Conservation (phyloP, 495 filamentous ascomycete genomes). For the Aspergillus leporis region DNA sequence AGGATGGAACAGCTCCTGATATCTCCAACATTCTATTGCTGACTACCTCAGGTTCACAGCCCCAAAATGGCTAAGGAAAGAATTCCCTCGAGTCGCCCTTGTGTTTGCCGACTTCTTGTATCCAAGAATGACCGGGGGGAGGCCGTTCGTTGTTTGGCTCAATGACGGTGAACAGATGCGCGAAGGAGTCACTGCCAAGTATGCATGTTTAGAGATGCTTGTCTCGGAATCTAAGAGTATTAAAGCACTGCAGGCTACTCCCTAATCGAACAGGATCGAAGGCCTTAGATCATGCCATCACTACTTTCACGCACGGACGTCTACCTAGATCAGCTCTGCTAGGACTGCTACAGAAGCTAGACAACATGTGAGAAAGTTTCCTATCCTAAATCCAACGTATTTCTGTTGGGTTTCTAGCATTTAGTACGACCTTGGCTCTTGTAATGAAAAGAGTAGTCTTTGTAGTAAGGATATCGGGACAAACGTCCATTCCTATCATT, state of each 20-base stretch:
- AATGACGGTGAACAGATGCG: slow-evolving; percentile 31
- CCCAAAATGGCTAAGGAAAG: slow-evolving; percentile 28
- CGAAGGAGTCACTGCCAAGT: slow-evolving; percentile 30
- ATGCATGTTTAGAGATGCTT: background rate
- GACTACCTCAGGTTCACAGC: slow-evolving; percentile 31
- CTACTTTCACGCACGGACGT: slow-evolving; percentile 34
- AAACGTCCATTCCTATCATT: background rate
- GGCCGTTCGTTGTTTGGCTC: slow-evolving; percentile 35
- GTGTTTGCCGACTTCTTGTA: slow-evolving; percentile 38
- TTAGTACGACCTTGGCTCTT: slow-evolving; percentile 4
- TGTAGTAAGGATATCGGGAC: background rate
- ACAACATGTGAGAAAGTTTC: slow-evolving; percentile 24
- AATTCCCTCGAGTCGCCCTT: slow-evolving; percentile 28
- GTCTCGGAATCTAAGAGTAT: background rate
- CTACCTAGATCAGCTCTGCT: slow-evolving; percentile 31
- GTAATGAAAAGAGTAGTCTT: background rate
- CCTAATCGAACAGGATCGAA: slow-evolving; percentile 30
- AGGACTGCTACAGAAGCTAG: slow-evolving; percentile 17
- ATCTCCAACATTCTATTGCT: background rate
- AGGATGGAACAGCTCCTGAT: background rate
- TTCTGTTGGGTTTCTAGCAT: slow-evolving; percentile 26
- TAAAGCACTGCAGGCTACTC: background rate
- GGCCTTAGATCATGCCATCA: slow-evolving; percentile 37
- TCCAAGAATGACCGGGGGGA: slow-evolving; percentile 30
- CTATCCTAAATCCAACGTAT: slow-evolving; percentile 26